These are phyloP conservation scores for Tricholoma sp. DNA, from an alignment of 768 basidiomycete genomes.

Conservation along the genomic window DNA sequence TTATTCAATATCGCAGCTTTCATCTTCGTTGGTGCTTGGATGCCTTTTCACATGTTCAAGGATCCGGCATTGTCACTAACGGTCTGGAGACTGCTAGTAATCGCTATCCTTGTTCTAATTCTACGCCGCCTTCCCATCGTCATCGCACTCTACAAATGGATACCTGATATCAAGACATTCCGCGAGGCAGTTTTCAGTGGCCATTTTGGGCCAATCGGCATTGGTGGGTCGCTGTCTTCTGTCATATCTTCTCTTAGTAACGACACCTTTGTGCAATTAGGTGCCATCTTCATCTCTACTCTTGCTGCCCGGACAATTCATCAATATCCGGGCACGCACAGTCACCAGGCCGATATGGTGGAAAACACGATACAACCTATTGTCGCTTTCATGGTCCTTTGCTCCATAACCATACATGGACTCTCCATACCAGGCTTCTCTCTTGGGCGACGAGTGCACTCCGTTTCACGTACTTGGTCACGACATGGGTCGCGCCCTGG, in stretches of 20 bases:
- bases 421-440: conserved; percentile 95
- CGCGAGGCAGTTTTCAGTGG: conserved; percentile 93
- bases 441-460: conserved; percentile 87
- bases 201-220: conserved; percentile 89
- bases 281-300: conserved; percentile 91
- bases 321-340: conserved; percentile 34
- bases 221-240: conserved; percentile 39
- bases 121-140: conserved; percentile 83
- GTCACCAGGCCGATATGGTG: conserved; percentile 59
- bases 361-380: conserved; percentile 84
- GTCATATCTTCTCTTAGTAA: neutral
- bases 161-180: conserved; percentile 93
- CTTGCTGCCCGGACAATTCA: conserved; percentile 63
- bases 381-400: conserved; percentile 91
- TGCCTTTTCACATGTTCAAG: conserved; percentile 83
- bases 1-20: conserved; percentile 95
- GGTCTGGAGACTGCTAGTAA: conserved; percentile 81
- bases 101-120: conserved; percentile 78
- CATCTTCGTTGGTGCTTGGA: conserved; percentile 96
- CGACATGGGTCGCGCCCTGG: conserved; percentile 44
- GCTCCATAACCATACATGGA: conserved; percentile 84
- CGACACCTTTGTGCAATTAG: conserved; percentile 26
- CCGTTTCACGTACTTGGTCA: conserved; percentile 86
- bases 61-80: conserved; percentile 61
- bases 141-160: conserved; percentile 82